Base-by-base conservation (phyloP, 345 rosid genomes). In the Camelina laxa region DNA sequence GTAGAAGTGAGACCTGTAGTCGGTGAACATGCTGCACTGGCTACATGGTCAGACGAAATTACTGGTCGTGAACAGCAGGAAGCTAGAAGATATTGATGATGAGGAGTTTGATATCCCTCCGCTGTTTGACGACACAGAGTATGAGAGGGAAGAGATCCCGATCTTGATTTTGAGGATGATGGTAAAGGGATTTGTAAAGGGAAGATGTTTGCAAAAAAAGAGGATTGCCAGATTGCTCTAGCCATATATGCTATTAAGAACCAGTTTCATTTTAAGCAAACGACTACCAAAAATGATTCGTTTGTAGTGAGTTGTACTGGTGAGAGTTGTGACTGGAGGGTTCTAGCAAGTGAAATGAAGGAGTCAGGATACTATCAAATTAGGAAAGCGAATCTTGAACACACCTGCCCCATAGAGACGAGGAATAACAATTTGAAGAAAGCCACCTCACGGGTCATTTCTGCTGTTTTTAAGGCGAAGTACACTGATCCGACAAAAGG, bases 281-380 rank as follows among this genome's bases (percentile, higher is more conserved):
- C 22, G 0, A 1, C 1, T 0, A 57, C 42, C 0, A 9, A 7
- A 0, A n/a, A 7, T 0, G 1, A n/a, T 3, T 57, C 4, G 4
- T 57, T 57, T 33, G 62, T 57, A 0, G 6, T 33, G 0, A 57
- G 1, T 0, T 57, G 22, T 8, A 0, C 7, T 1, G 21, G 16
- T 7, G 0, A 4, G 0, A n/a, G 3, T 0, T 57, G 62, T 2
- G 13, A 57, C 0, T 57, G 62, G 62, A 31, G 62, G 6, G 1
- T 57, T 3, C 0, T 33, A 3, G 21, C 62, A 0, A 1, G 1
- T 4, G 21, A 57, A 20, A 0, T 31, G 11, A 33, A 9, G 1
- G 0, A 4, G 0, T 1, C 14, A n/a, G 22, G 42, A 0, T n/a
- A 57, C 0, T 57, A 33, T 10, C 1, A 7, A 3, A n/a, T 57